Conservation (phyloP, 2,329 filamentous ascomycete species). For the Rhinocladiella similis region DNA sequence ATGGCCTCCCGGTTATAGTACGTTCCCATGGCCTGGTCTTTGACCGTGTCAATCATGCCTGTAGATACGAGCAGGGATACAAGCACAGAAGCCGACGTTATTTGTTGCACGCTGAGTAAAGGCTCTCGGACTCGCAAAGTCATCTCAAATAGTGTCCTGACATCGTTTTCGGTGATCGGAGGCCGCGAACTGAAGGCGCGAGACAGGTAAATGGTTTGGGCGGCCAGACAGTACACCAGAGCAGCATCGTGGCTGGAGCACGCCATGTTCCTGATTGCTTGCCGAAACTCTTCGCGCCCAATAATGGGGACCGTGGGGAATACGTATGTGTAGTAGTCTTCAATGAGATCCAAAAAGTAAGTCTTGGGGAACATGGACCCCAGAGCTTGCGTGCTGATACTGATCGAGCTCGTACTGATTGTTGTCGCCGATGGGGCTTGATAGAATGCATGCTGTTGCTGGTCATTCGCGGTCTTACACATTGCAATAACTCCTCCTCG, state of each 20-base stretch:
- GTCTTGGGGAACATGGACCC: no score
- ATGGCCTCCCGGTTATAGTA: conserved; percentile 54
- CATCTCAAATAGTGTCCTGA: conserved; percentile 33
- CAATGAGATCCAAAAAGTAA: not conserved
- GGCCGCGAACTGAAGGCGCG: not conserved
- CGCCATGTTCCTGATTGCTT: conserved; percentile 35
- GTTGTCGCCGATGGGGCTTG: no score
- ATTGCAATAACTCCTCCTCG: no score
- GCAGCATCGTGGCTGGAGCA: conserved; percentile 39
- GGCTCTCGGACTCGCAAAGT: conserved; percentile 39
- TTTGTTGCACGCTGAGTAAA: conserved; percentile 39
- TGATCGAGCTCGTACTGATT: not conserved
- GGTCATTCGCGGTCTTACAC: no score
- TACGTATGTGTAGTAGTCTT: conserved; percentile 45
- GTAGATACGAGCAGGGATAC: conserved; percentile 55
- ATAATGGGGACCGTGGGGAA: conserved; percentile 52
- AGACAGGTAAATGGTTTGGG: conserved; percentile 48
- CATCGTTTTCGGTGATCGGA: conserved; percentile 21
- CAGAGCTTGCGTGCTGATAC: conserved; percentile 38
- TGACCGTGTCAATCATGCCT: conserved; percentile 49
- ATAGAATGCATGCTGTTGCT: no score
- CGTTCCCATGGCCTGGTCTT: conserved; percentile 46
- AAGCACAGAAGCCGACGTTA: conserved; percentile 49
- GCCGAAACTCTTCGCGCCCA: conserved; percentile 40
- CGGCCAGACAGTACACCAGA: conserved; percentile 48